Evolutionary conservation across 148 eudicot species (phyloP).

Genomic region (Selenicereus undatus): DNA sequence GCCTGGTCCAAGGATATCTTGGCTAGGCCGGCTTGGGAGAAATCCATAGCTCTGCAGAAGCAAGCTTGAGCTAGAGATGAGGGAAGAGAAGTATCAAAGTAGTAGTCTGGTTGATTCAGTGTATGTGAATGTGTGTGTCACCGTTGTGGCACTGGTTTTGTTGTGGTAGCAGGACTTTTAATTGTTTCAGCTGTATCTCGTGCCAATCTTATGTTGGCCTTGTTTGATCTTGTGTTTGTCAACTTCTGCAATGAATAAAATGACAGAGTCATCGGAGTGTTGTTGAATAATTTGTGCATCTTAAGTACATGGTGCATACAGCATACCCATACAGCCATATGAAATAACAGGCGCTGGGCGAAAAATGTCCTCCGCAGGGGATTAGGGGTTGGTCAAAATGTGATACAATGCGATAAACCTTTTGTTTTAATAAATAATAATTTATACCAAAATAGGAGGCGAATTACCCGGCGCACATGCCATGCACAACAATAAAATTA

Average conservation of each 20-base stretch:
- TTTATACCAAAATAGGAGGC: too few relatives aligned
- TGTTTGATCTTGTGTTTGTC: neutral
- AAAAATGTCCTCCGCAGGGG: too few relatives aligned
- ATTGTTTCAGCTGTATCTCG: neutral
- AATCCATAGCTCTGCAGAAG: slow-evolving; percentile 32
- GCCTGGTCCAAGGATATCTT: slow-evolving; percentile 58
- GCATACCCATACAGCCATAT: too few relatives aligned
- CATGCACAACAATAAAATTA: too few relatives aligned
- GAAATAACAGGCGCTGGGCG: too few relatives aligned
- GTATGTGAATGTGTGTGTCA: too few relatives aligned
- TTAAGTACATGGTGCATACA: too few relatives aligned
- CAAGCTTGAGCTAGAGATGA: neutral
- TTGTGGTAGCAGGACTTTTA: neutral
- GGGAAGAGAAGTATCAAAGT: neutral
- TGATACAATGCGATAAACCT: too few relatives aligned
- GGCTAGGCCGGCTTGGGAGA: slow-evolving; percentile 69
- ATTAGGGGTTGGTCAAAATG: too few relatives aligned
- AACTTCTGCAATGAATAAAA: neutral
- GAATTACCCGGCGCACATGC: too few relatives aligned
- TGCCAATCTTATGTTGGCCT: neutral
- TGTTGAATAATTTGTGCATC: neutral
- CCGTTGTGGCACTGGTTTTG: neutral
- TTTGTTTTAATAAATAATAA: too few relatives aligned
- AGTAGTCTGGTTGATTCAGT: neutral
- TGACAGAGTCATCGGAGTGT: neutral